Evolutionary conservation across 495 filamentous ascomycete genomes (phyloP).

Genomic region (Haplographium delicatum): DNA sequence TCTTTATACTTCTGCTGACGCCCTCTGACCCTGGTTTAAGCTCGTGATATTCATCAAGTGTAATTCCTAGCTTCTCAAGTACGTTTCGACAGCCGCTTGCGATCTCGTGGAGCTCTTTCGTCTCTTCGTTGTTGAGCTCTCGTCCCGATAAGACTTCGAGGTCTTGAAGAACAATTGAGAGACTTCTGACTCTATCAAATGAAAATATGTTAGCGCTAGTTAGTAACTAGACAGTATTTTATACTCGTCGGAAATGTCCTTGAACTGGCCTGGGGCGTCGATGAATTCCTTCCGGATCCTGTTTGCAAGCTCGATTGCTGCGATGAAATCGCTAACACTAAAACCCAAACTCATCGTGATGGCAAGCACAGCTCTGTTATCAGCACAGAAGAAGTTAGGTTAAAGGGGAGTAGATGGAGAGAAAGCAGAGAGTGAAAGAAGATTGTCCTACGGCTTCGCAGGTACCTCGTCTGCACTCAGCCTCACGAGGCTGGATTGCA

Average conservation of each 20-base stretch:
- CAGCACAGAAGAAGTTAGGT: not conserved
- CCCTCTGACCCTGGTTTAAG: not conserved
- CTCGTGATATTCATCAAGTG: constrained; percentile 8
- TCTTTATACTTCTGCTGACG: constrained; percentile 8
- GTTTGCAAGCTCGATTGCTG: constrained; percentile 13
- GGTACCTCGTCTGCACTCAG: not conserved
- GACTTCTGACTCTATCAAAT: constrained; percentile 18
- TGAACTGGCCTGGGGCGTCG: constrained; percentile 26
- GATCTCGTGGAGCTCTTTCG: constrained; percentile 7
- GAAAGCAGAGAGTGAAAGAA: not conserved
- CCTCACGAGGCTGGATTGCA: constrained; percentile 7
- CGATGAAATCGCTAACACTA: constrained; percentile 12
- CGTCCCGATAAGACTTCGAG: not conserved
- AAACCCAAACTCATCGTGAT: not conserved
- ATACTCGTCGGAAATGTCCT: constrained; percentile 25
- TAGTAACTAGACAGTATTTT: not conserved
- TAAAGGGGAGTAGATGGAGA: not conserved
- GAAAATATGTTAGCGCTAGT: constrained; percentile 5
- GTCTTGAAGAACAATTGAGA: constrained; percentile 13
- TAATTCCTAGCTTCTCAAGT: constrained; percentile 9
- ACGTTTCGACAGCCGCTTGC: constrained; percentile 11
- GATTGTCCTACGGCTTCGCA: too few species aligned
- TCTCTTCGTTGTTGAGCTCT: constrained; percentile 9
- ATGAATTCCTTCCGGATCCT: constrained; percentile 28
- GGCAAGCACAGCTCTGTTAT: not conserved